Base-by-base conservation (phyloP, 148 eudicot genomes). In the Cornus florida region DNA sequence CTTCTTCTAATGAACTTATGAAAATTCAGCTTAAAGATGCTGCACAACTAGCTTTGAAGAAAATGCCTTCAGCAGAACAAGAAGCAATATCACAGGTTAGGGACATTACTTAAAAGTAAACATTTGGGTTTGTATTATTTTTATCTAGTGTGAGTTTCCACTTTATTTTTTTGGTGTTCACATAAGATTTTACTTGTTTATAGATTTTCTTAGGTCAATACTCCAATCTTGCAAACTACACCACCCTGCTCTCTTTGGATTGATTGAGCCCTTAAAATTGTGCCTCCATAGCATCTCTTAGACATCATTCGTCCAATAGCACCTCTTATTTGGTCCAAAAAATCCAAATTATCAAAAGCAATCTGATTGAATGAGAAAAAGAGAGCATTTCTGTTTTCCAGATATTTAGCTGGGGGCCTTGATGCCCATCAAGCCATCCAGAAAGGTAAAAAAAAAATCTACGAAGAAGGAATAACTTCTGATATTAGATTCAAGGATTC, bases 1-100 rank as follows among this genome's bases (percentile, higher is more conserved):
- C 22, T 72, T 77, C 62, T 67, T 33, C 53, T 81, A 33, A 32
- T 59, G 23, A 59, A 39, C 57, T 71, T 23, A 7, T 41, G 70
- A 35, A 75, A 65, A 50, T 86, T 82, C 86, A 93, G 97, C 83
- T 86, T 67, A 93, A 92, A 87, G 99, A 96, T 82, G 99, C 97
- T 82, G 95, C 98, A 43, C 97, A 94, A 82, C 90, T 96, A 81
- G 99, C 98, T 83, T 88, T 92, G 81, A 96, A 93, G 88, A 88
- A 82, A 90, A 91, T 93, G 94, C 94, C 97, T 79, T 93, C 98
- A 71, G 84, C 98, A 32, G 99, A 96, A 78, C 91, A 92, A 84
- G 99, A 96, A 84, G 99, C 98, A 79, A 90, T 92, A 83, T 96
- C 99, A 72, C 95, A 90, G 93, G 97, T 93, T 67, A 72, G 84